Conservation (phyloP, 73 alveolate genomes). For the Paramecium octaurelia region DNA sequence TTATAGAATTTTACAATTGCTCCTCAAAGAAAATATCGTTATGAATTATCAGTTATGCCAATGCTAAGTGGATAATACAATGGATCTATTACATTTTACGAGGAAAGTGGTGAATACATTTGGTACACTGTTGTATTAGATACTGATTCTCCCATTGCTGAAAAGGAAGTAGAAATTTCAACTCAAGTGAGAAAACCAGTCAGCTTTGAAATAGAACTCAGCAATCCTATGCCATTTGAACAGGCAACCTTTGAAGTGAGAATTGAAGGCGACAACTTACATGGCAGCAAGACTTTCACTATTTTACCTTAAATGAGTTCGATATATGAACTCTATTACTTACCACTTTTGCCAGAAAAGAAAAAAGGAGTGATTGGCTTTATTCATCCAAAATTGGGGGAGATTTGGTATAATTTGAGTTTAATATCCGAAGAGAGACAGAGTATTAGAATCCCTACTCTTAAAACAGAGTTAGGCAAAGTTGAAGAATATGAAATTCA, state of each 20-base stretch:
- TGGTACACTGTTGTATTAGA: conserved; percentile 96
- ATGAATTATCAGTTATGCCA: conserved; percentile 91
- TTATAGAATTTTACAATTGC: conserved; percentile 52
- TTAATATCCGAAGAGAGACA: conserved; percentile 91
- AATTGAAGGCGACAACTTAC: conserved; percentile 88
- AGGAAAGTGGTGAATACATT: conserved; percentile 85
- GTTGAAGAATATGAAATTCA: conserved; percentile 81
- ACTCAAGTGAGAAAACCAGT: conserved; percentile 90
- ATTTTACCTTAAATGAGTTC: conserved; percentile 81
- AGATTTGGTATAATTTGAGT: conserved; percentile 93
- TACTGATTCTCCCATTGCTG: conserved; percentile 91
- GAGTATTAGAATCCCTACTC: conserved; percentile 75
- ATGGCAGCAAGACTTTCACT: conserved; percentile 85
- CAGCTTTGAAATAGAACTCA: conserved; percentile 86
- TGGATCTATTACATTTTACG: conserved; percentile 94
- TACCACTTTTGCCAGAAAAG: conserved; percentile 91
- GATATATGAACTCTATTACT: conserved; percentile 86
- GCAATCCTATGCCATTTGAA: conserved; percentile 89
- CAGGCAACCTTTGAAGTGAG: conserved; percentile 90
- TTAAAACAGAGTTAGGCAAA: conserved; percentile 95
- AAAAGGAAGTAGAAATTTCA: conserved; percentile 81
- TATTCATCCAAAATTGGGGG: conserved; percentile 95
- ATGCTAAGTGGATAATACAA: conserved; percentile 92
- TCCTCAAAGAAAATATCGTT: conserved; percentile 58
- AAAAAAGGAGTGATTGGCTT: conserved; percentile 91